These are phyloP conservation scores for Neurospora sp. DNA, from an alignment of 495 filamentous ascomycete species.

Conservation along the genomic window DNA sequence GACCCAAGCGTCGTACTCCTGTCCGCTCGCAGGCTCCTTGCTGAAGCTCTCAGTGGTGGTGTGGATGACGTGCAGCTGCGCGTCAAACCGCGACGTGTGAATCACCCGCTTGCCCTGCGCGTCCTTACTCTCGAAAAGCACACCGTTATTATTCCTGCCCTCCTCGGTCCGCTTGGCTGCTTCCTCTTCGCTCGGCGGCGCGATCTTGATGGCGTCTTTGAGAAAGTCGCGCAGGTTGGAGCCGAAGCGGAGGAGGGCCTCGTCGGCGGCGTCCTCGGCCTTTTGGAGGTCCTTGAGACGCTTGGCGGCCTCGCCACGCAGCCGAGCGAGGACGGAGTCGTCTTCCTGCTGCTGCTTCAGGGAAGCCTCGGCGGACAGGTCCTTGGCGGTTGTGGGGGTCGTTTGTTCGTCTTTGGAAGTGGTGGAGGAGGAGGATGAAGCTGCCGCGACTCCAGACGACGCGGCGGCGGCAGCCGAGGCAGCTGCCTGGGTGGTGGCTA, in stretches of 20 bases:
- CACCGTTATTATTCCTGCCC: conserved; percentile 24
- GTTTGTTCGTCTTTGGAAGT: conserved; percentile 18
- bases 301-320: conserved; percentile 72
- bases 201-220: conserved; percentile 80
- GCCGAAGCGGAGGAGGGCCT: conserved; percentile 88
- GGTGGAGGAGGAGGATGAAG: background rate
- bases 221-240: conserved; percentile 85
- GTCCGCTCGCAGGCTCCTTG: conserved; percentile 59
- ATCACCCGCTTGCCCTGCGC: conserved; percentile 81
- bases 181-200: conserved; percentile 43
- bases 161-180: conserved; percentile 21
- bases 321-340: conserved; percentile 71
- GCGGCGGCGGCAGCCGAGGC: conserved; percentile 2
- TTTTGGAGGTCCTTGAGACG: conserved; percentile 84
- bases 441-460: conserved; percentile 1
- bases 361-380: conserved; percentile 39
- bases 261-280: conserved; percentile 95
- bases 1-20: conserved; percentile 66
- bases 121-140: conserved; percentile 89
- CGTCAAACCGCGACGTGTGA: conserved; percentile 88
- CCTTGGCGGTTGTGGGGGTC: conserved; percentile 31
- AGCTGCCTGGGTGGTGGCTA: conserved; percentile 35
- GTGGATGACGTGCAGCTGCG: conserved; percentile 91
- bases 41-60: conserved; percentile 74
- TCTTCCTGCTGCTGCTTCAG: conserved; percentile 49